A percentile compares a stretch with the other conserved stretches of the same genome.
Evolutionary conservation across 1,284 basidiomycete genomes (phyloP).

Genomic region (Puccinia hordei): DNA sequence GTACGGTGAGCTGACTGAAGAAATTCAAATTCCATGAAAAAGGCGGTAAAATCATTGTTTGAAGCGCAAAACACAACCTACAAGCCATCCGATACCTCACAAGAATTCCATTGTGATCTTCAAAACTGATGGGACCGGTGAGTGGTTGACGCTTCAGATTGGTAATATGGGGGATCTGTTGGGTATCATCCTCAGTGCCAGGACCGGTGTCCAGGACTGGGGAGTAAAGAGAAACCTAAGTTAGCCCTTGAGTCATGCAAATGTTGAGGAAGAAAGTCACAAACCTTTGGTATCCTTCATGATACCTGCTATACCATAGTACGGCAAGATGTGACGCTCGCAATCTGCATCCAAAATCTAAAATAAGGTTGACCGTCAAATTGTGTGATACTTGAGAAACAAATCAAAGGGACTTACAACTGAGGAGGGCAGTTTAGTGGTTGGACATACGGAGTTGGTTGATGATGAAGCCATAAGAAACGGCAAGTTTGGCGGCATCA

Average conservation of each 20-base stretch:
- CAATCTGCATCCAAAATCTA: conserved; percentile 48
- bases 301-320: conserved; percentile 42
- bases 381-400: background rate
- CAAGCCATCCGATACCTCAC: conserved; percentile 36
- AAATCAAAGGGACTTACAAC: conserved; percentile 12
- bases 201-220: conserved; percentile 30
- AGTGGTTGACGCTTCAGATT: conserved; percentile 6
- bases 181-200: background rate
- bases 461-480: no score
- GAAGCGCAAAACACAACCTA: background rate
- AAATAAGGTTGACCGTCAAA: no score
- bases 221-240: background rate
- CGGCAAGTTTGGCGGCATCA: no score
- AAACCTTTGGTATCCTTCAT: conserved; percentile 31
- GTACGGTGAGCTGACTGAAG: conserved; percentile 34
- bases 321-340: conserved; percentile 40
- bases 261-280: background rate
- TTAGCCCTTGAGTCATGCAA: background rate
- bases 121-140: conserved; percentile 1
- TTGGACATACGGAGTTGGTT: no score
- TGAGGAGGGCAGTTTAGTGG: no score
- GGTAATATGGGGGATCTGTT: conserved; percentile 32
- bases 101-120: background rate
- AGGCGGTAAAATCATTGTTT: background rate
- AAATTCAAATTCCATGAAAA: background rate